Evolutionary conservation across 2,329 filamentous ascomycete genomes (phyloP).

Genomic region (Chaetomiaceae sp.): DNA sequence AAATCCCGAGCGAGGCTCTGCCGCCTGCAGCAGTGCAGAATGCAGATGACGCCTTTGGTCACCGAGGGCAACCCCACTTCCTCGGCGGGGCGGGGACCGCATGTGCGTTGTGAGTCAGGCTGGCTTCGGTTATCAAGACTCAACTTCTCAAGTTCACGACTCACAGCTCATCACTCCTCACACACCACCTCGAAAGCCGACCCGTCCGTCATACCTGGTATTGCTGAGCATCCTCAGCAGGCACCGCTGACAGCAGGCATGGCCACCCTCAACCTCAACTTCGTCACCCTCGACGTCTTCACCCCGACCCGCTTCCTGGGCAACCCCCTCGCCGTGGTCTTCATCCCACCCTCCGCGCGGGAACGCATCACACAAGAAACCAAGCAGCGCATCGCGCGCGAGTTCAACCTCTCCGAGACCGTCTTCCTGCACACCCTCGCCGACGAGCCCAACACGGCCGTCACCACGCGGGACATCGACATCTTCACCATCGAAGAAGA

Average conservation of each 20-base stretch:
- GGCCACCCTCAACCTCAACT: slow-evolving; percentile 35
- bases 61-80: background rate
- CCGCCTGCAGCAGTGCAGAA: background rate
- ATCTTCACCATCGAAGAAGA: slow-evolving; percentile 55
- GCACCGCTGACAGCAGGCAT: background rate
- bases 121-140: no score
- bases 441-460: slow-evolving; percentile 26
- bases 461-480: slow-evolving; percentile 42
- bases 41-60: background rate
- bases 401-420: slow-evolving; percentile 63
- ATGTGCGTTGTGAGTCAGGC: background rate
- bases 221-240: background rate
- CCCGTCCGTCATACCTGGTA: no score
- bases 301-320: slow-evolving; percentile 48
- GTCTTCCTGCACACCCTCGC: slow-evolving; percentile 53
- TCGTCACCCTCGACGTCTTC: slow-evolving; percentile 56
- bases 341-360: slow-evolving; percentile 40
- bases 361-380: slow-evolving; percentile 44
- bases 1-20: no score
- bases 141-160: no score
- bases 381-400: slow-evolving; percentile 56
- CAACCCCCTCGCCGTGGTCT: slow-evolving; percentile 58
- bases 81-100: background rate
- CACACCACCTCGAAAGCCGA: background rate
- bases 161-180: background rate